phyloP scores from a whole-genome alignment of 495 filamentous ascomycete species.

The Penicillium argentinense region DNA sequence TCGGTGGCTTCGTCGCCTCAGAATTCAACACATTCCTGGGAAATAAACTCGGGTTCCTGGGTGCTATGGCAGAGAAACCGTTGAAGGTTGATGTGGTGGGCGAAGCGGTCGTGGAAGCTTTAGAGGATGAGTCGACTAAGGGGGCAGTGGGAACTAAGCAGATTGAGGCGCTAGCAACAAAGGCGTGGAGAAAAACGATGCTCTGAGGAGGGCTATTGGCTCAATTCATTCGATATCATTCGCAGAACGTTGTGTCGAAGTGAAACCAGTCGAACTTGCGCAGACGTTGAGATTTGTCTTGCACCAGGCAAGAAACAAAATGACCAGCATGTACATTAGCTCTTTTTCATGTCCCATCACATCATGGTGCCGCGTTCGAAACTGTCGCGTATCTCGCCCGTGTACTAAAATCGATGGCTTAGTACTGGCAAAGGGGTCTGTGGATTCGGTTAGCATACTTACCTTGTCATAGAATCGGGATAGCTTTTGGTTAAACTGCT shows the following conservation, averaged over 20 bases:
- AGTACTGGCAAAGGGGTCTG: conserved; percentile 20
- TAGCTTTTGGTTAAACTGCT: conserved; percentile 98
- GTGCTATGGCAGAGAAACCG: conserved; percentile 80
- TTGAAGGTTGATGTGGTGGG: conserved; percentile 82
- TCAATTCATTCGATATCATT: too few relatives aligned
- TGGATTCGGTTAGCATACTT: conserved; percentile 17
- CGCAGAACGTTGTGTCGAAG: too few relatives aligned
- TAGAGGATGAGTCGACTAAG: conserved; percentile 65
- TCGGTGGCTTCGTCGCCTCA: conserved; percentile 63
- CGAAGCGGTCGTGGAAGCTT: conserved; percentile 77
- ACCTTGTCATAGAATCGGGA: conserved; percentile 94
- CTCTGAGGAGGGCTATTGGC: conserved; percentile 44
- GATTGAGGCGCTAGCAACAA: conserved; percentile 71
- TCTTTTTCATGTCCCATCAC: conserved; percentile 28
- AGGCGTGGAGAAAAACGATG: conserved; percentile 81
- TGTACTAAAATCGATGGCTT: conserved; percentile 65
- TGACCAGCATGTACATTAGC: conserved; percentile 26
- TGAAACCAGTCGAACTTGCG: conserved; percentile 6
- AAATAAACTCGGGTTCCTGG: conserved; percentile 69
- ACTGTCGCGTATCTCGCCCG: conserved; percentile 92
- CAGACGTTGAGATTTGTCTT: background rate
- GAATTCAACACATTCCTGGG: conserved; percentile 72
- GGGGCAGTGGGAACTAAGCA: conserved; percentile 67
- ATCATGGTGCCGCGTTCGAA: conserved; percentile 92
- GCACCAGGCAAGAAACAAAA: conserved; percentile 3